These are phyloP conservation scores for Bothia castanella DNA, from an alignment of 1,284 basidiomycete species.

Conservation along the genomic window DNA sequence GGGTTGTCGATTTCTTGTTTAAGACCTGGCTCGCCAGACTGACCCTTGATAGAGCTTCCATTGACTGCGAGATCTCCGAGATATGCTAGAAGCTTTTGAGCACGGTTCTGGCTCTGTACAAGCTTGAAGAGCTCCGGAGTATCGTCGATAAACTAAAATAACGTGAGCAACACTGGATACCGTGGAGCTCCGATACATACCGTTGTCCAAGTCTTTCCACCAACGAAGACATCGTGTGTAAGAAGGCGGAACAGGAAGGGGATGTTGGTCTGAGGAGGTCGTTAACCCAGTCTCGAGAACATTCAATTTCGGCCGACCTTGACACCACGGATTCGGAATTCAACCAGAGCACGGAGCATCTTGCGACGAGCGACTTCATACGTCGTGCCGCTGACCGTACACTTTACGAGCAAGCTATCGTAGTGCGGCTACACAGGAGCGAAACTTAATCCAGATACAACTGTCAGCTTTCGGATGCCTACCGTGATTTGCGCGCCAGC, in stretches of 20 bases:
- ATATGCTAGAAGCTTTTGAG: conserved; percentile 95
- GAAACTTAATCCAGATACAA: background rate
- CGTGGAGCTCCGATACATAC: conserved; percentile 39
- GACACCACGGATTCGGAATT: conserved; percentile 99
- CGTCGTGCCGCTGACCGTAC: conserved; percentile 93
- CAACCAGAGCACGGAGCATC: conserved; percentile 97
- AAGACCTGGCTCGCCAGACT: conserved; percentile 91
- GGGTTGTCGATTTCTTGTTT: conserved; percentile 88
- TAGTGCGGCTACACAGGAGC: conserved; percentile 76
- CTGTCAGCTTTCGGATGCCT: conserved; percentile 22
- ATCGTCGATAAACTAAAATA: conserved; percentile 91
- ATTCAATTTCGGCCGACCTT: conserved; percentile 53
- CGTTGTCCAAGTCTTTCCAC: conserved; percentile 97
- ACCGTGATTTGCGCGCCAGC: conserved; percentile 99
- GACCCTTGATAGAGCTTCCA: conserved; percentile 94
- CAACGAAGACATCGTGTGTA: conserved; percentile 97
- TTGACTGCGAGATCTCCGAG: conserved; percentile 98
- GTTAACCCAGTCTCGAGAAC: conserved; percentile 1
- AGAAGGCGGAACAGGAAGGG: conserved; percentile 98
- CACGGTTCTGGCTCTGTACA: conserved; percentile 96
- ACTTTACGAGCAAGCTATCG: conserved; percentile 97
- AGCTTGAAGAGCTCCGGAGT: conserved; percentile 98
- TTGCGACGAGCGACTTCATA: conserved; percentile 98
- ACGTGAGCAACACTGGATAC: conserved; percentile 7
- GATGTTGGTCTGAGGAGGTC: conserved; percentile 79